Base-by-base conservation (phyloP, 192 early-diverging fungal species). In the Linnemannia zychae region DNA sequence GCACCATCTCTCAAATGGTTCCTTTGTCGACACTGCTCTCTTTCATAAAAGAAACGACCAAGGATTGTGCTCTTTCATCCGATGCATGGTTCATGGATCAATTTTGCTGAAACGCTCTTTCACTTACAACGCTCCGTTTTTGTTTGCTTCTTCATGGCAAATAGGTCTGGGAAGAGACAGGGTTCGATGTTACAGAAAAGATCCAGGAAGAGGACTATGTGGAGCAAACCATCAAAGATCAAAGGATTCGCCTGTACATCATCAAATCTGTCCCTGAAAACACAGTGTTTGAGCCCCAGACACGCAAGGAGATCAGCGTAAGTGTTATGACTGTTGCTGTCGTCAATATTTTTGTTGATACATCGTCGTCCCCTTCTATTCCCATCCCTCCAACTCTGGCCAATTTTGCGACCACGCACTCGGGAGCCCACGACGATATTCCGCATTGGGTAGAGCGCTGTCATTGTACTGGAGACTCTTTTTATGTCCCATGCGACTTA, bases 301-400 rank as follows among this genome's bases (percentile, higher is more conserved):
- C 96, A 12, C 90, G 98, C 71, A 98, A 98, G 85, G 98, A 99
- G 84, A 99, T 99, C 84, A 97, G 98, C 85, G 95, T 95, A 91
- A 73, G 84, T 84, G 6, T 57, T 60, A 38, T 28, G 15, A 6
- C 40, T 6, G 40, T 67, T 67, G 24, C 18, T 15, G 0, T 40
- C 7, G 37, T 68, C 67, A 38, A 44, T 9, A 9, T 6, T 44
- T 3, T 40, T 6, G 67, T 40, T 22, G 18, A 67, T 20, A 4
- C 17, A 15, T 7, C 31, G 17, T 74, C 38, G 44, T 52, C 20
- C 33, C 9, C 31, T 47, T 49, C 3, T 33, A 34, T 63, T 60
- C 28, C 28, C 57, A 63, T 63, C 57, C 28, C 13, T 63, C 57
- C 11, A 63, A 28, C 53, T 57, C 53, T 57, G 53, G 24, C 53